These are phyloP conservation scores for Bacidia rubella DNA, from an alignment of 495 filamentous ascomycete species.

Conservation along the genomic window DNA sequence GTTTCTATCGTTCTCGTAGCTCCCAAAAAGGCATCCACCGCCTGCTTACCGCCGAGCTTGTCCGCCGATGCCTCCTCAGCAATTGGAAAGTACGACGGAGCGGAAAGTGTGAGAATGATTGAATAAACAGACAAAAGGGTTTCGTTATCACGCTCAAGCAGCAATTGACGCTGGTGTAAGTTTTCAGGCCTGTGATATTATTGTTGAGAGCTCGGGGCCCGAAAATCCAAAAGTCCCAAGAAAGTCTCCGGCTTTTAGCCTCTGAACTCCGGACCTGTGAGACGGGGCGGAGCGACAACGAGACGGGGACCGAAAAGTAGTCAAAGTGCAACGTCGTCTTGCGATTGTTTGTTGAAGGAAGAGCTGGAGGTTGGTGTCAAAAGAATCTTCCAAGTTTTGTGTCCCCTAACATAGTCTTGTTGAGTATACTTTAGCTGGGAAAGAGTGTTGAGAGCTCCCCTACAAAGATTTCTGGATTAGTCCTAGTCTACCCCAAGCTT, in stretches of 20 bases:
- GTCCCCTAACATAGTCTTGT: no score
- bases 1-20: no score
- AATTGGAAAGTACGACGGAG: no score
- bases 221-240: neutral
- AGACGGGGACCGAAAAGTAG: slow-evolving; percentile 3
- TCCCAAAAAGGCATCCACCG: no score
- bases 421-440: neutral
- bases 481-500: slow-evolving; percentile 2
- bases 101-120: neutral
- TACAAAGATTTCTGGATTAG: neutral
- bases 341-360: neutral
- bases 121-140: neutral
- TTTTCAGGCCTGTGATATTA: neutral
- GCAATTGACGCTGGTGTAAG: neutral
- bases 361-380: no score
- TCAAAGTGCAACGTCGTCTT: neutral
- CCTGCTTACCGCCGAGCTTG: neutral
- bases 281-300: neutral
- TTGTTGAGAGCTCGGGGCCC: slow-evolving; percentile 6
- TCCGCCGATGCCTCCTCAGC: no score
- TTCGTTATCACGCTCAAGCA: neutral
- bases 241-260: slow-evolving; percentile 7
- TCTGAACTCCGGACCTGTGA: slow-evolving; percentile 1
- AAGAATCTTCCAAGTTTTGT: no score
- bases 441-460: slow-evolving; percentile 2